Evolutionary conservation across 805 yeast genomes (phyloP), one percentile per base, ranked within the genome.

Genomic region (Barnettozyma sucrosica): DNA sequence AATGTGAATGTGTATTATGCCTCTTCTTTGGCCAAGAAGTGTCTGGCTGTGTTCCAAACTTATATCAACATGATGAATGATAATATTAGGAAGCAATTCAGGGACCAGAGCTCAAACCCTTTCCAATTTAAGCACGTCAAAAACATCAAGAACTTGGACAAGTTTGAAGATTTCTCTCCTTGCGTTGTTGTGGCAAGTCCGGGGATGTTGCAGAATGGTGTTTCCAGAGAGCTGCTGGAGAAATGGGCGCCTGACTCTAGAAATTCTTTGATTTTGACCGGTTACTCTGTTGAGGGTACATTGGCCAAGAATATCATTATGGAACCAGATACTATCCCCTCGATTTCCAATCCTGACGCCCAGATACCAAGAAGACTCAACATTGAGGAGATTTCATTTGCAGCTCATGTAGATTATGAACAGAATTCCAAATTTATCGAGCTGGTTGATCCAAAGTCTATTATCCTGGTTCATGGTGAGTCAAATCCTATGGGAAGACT

Each of bases 331-430:
- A 85, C 88, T n/a, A 88, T 93, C 43, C 95, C 93, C 1, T 84
- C 97, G 0, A 69, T 80, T 21, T 70, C 74, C n/a, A 88, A 87
- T 55, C 87, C 95, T 0, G 97, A 89, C 51, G 69, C 82, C 18
- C 77, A 80, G 50, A 84, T 93, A 36, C 97, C 98, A 5, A 80
- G 99, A 60, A 75, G 97, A 53, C 68, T 95, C 47, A 79, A 77
- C 41, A 83, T 93, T 16, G 97, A 92, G 54, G 99, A 93, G 65
- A 84, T 93, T 4, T 90, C 98, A 1, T 93, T 93, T 73, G 98
- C 99, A n/a, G 99, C 99, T 0, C 99, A 93, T 66, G 99, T 93
- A 20, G 99, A 93, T 63, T 93, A 85, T 66, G 89, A 86, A 58
- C 97, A 93, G 61, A 93, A 93, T 57, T 72, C 96, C 1, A 87